Conservation (phyloP, 495 filamentous ascomycete genomes). For the Aspergillus panamensis region DNA sequence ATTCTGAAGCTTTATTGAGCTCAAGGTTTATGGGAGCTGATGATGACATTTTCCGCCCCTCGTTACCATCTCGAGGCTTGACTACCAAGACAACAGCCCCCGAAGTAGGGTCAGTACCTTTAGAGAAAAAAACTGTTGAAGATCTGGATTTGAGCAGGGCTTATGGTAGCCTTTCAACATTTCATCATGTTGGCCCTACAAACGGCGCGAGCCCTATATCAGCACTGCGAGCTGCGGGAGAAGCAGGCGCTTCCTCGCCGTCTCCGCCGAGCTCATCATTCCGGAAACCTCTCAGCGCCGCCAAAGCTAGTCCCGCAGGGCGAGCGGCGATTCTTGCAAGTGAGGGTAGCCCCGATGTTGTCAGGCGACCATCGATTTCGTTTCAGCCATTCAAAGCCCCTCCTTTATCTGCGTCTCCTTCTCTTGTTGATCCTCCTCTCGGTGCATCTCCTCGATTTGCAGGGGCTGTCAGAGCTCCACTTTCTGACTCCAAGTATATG, state of each 20-base stretch:
- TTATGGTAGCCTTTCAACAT: constrained; percentile 91
- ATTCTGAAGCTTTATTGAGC: constrained; percentile 84
- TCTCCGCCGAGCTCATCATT: constrained; percentile 56
- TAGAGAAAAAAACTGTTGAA: constrained; percentile 38
- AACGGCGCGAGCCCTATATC: constrained; percentile 82
- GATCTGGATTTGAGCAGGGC: constrained; percentile 70
- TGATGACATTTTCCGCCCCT: constrained; percentile 80
- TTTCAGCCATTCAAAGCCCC: constrained; percentile 96
- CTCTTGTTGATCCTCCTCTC: constrained; percentile 49
- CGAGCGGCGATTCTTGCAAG: constrained; percentile 56
- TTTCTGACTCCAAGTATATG: constrained; percentile 61
- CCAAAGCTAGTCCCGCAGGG: constrained; percentile 54
- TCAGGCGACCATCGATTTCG: constrained; percentile 79
- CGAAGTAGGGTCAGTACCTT: constrained; percentile 75
- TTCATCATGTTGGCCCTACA: constrained; percentile 74
- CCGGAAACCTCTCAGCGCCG: constrained; percentile 56
- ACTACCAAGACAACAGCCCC: constrained; percentile 33
- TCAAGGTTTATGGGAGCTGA: constrained; percentile 95
- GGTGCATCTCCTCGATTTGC: constrained; percentile 62
- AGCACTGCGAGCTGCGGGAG: constrained; percentile 67
- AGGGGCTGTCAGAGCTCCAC: constrained; percentile 45
- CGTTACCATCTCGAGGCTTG: constrained; percentile 50
- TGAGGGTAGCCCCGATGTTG: constrained; percentile 51
- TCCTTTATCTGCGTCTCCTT: constrained; percentile 86
- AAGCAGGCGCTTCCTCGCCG: constrained; percentile 45